Base-by-base conservation (phyloP, 2,329 filamentous ascomycete species). In the Colletotrichum caudatum region DNA sequence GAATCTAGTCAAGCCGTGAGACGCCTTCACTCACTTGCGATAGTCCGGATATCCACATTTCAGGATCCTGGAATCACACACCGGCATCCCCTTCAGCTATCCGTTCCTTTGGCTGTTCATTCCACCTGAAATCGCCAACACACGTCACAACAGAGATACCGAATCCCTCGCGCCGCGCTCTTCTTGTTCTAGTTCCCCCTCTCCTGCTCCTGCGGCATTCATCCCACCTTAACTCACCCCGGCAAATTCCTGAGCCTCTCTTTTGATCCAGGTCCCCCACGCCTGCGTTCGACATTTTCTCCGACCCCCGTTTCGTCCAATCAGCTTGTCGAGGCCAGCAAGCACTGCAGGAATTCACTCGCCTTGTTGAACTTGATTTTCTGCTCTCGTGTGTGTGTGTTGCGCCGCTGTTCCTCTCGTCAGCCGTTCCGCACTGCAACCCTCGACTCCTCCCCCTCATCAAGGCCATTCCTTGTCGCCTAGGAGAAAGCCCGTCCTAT, bases 201-300 rank as follows among this genome's bases (percentile, higher is more conserved):
- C 41, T 18, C 14, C 16, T 53, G 58, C 18, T 59, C 23, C 46
- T 53, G 44, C 37, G 58, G 69, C 58, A 51, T 39, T 68, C 64
- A 63, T 64, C 53, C 69, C 51, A 71, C 69, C 35, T 46, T 57
- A 48, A 18, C 23, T 69, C 44, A 41, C 41, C 56, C 58, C 51
- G 46, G 57, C 64, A 68, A 58, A 71, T 71, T 71, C 69, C 58
- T 54, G 59, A 68, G 58, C 69, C 62, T 71, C n/a, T 67, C 51
- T 62, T 67, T 62, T 26, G 50, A 48, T 29, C 53, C 57, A 29
- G 58, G 64, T 48, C 69, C 69, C 69, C 69, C 64, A 64, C 69
- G 69, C 64, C 35, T 63, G 57, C 63, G 53, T 58, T 48, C 33
- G 48, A 51, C 41, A 35, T n/a, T 56, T 53, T 20, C 62, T 46